phyloP scores from a whole-genome alignment of 257 asterid species.

The Lycium barbarum region DNA sequence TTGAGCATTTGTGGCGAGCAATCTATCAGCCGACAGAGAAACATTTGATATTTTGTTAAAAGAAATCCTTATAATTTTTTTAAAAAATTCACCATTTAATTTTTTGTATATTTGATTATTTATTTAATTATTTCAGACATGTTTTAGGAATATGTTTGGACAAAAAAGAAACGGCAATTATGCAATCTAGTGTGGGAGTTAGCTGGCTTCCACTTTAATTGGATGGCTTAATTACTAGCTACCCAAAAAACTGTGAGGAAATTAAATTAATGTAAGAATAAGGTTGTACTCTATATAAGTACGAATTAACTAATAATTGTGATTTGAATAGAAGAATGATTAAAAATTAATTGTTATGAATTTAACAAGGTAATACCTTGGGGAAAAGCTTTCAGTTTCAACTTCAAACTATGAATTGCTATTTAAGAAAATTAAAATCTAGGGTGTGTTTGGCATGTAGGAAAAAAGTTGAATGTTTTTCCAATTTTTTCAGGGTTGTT shows the following conservation, averaged over 20 bases:
- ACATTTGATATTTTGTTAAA: conserved; percentile 15
- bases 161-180: neutral
- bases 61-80: neutral
- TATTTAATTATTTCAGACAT: conserved; percentile 17
- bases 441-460: too few species aligned
- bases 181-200: neutral
- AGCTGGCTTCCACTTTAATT: conserved; percentile 14
- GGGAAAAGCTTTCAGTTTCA: neutral
- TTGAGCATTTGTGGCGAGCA: neutral
- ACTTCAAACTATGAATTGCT: neutral
- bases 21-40: conserved; percentile 29
- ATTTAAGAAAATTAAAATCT: neutral
- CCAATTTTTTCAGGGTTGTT: too few species aligned
- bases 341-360: neutral
- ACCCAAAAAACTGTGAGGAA: neutral
- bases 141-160: neutral
- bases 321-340: neutral
- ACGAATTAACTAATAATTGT: conserved; percentile 7
- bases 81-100: neutral
- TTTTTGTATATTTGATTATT: neutral
- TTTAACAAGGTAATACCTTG: neutral
- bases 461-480: too few species aligned
- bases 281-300: neutral
- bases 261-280: neutral
- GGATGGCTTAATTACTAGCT: neutral